phyloP scores from a whole-genome alignment of 2,329 filamentous ascomycete species.

The Penicillium sp. region DNA sequence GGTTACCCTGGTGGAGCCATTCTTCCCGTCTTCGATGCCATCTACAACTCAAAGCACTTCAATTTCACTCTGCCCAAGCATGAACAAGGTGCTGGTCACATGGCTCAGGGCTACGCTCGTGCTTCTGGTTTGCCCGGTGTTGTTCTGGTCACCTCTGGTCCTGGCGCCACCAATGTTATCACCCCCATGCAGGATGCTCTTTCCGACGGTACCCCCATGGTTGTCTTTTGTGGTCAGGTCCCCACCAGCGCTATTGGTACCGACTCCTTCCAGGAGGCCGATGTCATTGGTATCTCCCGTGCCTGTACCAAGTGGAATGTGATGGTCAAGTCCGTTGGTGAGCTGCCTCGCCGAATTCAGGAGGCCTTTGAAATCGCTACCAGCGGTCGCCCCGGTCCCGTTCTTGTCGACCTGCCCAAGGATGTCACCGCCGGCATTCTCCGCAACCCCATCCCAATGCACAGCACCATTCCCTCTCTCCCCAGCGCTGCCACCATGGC shows the following conservation, averaged over 20 bases:
- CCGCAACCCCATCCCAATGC: constrained; percentile 77
- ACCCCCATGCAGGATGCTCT: constrained; percentile 96
- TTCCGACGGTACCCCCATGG: constrained; percentile 91
- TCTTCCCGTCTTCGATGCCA: constrained; percentile 96
- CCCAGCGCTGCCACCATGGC: constrained; percentile 84
- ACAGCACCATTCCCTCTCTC: constrained; percentile 69
- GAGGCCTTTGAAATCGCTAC: constrained; percentile 98
- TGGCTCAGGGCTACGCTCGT: constrained; percentile 95
- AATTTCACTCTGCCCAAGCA: constrained; percentile 93
- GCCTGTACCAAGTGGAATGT: constrained; percentile 99
- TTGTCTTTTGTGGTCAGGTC: constrained; percentile 95
- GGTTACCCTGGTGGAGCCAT: constrained; percentile 95
- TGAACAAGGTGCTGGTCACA: constrained; percentile 97
- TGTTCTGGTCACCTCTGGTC: constrained; percentile 93
- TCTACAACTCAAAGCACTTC: constrained; percentile 97
- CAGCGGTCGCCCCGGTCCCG: constrained; percentile 86
- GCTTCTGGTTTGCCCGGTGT: constrained; percentile 92
- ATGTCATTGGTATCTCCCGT: constrained; percentile 88
- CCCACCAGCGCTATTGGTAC: constrained; percentile 85
- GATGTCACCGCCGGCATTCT: constrained; percentile 88
- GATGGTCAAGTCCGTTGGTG: constrained; percentile 93
- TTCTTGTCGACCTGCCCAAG: constrained; percentile 93
- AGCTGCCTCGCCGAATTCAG: constrained; percentile 90
- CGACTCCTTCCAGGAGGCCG: constrained; percentile 95
- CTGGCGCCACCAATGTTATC: constrained; percentile 92